Conservation (phyloP, 306 rosid species). For the Gillenia trifoliata region DNA sequence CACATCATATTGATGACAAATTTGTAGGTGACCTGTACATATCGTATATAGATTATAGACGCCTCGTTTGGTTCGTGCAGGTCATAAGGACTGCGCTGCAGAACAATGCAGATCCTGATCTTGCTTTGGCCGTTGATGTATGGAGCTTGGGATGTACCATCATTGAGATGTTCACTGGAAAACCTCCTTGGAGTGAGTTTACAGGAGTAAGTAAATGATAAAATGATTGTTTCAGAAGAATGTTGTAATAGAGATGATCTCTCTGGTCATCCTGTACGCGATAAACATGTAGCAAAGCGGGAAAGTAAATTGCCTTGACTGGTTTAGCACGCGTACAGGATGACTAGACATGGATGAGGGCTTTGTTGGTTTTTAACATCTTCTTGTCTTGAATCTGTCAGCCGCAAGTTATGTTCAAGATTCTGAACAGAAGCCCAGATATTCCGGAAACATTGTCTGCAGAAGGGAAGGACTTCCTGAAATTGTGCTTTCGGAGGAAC, state of each 20-base stretch:
- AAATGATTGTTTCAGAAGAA: background rate
- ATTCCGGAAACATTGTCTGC: constrained; percentile 71
- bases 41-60: background rate
- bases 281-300: no score
- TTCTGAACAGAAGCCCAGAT: constrained; percentile 59
- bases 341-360: no score
- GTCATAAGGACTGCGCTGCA: constrained; percentile 73
- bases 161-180: constrained; percentile 86
- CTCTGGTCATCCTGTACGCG: no score
- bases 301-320: no score
- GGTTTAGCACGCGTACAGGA: no score
- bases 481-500: constrained; percentile 68
- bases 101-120: constrained; percentile 51
- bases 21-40: constrained; percentile 15
- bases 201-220: constrained; percentile 55
- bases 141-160: constrained; percentile 98
- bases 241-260: no score
- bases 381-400: constrained; percentile 21
- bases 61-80: constrained; percentile 38
- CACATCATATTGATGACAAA: background rate
- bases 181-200: constrained; percentile 88
- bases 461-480: constrained; percentile 77
- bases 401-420: constrained; percentile 98
- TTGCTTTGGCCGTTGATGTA: constrained; percentile 79
- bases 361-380: background rate